Conservation (phyloP, 2,329 filamentous ascomycete genomes). For the Colletotrichum echinochloae region DNA sequence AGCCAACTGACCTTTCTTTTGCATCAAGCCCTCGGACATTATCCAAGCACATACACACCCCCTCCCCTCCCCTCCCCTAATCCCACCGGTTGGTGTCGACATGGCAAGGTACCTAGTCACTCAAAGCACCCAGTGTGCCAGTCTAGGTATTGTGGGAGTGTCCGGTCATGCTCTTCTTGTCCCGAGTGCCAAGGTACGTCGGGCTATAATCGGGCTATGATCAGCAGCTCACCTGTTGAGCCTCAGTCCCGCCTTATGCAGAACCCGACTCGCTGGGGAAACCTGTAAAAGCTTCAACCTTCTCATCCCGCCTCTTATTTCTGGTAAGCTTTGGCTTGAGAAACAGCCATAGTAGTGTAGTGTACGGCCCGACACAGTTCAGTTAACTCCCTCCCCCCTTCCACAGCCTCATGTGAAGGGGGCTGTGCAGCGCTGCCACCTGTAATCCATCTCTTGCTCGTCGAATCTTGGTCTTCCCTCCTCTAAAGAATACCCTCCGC, state of each 20-base stretch:
- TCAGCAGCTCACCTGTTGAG: background rate
- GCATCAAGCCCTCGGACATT: conserved; percentile 14
- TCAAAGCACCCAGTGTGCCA: too few relatives aligned
- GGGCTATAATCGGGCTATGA: too few relatives aligned
- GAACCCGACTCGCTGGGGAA: background rate
- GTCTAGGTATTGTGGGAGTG: too few relatives aligned
- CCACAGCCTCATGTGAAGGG: conserved; percentile 13
- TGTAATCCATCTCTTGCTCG: background rate
- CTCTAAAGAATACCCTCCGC: background rate
- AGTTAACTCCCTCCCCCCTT: background rate
- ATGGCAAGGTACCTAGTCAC: background rate
- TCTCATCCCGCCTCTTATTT: background rate
- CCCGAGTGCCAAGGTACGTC: too few relatives aligned
- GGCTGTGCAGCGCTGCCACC: background rate
- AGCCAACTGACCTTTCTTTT: conserved; percentile 9
- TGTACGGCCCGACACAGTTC: too few relatives aligned
- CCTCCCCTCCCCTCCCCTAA: background rate
- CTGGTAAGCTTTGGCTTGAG: background rate
- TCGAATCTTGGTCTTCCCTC: too few relatives aligned
- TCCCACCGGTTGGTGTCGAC: background rate
- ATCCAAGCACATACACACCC: conserved; percentile 33
- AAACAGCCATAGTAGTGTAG: background rate
- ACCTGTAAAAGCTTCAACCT: background rate
- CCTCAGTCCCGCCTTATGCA: background rate
- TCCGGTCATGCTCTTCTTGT: too few relatives aligned